Conservation (phyloP, 345 rosid species). For the Durio zibethinus region DNA sequence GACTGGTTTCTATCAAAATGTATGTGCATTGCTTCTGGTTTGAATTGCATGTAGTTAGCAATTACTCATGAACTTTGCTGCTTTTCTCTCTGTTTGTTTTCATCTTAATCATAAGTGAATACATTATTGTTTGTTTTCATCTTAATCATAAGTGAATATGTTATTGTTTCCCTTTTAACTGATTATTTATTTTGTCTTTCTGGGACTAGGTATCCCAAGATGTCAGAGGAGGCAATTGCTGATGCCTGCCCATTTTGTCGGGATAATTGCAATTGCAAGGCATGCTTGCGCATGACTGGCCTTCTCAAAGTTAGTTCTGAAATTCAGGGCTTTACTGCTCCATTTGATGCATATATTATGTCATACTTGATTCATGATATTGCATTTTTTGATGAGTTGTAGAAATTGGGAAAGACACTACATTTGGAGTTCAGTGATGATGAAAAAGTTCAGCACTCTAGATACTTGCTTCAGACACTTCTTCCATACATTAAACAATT, state of each 20-base stretch:
- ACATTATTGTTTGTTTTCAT: background rate
- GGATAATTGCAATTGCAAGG: constrained; percentile 57
- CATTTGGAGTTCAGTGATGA: constrained; percentile 7
- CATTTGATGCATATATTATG: background rate
- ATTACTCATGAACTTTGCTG: background rate
- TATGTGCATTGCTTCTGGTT: background rate
- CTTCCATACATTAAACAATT: constrained; percentile 49
- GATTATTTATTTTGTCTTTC: background rate
- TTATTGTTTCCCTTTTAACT: background rate
- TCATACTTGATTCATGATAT: background rate
- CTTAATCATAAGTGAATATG: background rate
- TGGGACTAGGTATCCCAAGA: constrained; percentile 46
- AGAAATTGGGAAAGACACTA: constrained; percentile 14
- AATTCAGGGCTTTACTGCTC: background rate
- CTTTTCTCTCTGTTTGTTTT: constrained; percentile 1
- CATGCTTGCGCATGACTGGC: constrained; percentile 52
- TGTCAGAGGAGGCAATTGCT: constrained; percentile 39
- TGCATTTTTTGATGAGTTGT: constrained; percentile 2
- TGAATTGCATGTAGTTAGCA: background rate
- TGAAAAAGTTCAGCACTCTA: constrained; percentile 30
- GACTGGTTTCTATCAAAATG: background rate
- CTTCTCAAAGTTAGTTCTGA: constrained; percentile 28
- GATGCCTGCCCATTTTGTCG: constrained; percentile 48
- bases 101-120: background rate
- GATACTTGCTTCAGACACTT: constrained; percentile 34